Base-by-base conservation (phyloP, 2,329 filamentous ascomycete species). In the Paecilomyces formosus region DNA sequence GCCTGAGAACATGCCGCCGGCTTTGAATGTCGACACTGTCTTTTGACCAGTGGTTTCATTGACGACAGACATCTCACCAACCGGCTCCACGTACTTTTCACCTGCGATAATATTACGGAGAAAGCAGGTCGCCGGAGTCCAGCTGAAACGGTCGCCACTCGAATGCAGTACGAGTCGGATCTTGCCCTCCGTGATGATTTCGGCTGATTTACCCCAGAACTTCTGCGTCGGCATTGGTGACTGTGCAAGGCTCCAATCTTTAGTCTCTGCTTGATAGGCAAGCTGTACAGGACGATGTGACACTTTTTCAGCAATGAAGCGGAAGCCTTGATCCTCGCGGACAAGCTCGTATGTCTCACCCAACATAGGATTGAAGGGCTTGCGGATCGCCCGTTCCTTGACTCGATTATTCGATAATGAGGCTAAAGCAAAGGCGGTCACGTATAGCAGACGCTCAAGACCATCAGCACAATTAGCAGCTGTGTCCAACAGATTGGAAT, bases 181-280 rank as follows among this genome's bases (percentile, higher is more conserved):
- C 26, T 90, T 88, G 2, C 94, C 94, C 57, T 97, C 93, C 0
- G 92, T 97, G 61, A 90, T 94, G 62, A 99, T 85, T 74, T 99
- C 94, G 2, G 91, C 91, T 57, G 88, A 93, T 78, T 97, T 97
- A 58, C 94, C 94, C 94, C 94, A 97, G 78, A 99, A 99, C 71
- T 97, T 97, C 71, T 99, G 93, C 22, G 88, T 88, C 0, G 94
- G 94, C 58, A 89, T 87, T 0, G 94, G 90, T 3, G 88, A 90
- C 71, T 97, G 94, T 0, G 90, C 82, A 61, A 96, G 87, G 2
- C 88, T 91, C 94, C 94, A 99, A 58, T 84, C 80, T 45, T 85
- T 82, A 45, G 89, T 86, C 72, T 99, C 94, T 3, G 93, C 94
- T 73, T 97, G 92, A 78, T 92, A 93, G 5, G 94, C 94, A 68